These are phyloP conservation scores for Metschnikowia dekortorum DNA, from an alignment of 805 yeast genomes.

Conservation along the genomic window DNA sequence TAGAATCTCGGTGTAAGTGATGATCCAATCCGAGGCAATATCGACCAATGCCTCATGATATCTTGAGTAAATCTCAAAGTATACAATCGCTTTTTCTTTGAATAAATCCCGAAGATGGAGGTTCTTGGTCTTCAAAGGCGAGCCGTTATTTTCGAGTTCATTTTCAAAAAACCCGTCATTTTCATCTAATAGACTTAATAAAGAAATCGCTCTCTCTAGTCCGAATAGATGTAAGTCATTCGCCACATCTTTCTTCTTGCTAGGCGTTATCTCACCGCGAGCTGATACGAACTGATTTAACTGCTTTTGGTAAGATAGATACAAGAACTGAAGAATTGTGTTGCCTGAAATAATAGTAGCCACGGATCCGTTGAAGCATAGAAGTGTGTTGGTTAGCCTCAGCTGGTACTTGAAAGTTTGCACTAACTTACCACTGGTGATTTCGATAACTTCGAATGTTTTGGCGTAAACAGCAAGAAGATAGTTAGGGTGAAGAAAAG, in stretches of 20 bases:
- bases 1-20: slow-evolving; percentile 31
- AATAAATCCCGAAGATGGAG: slow-evolving; percentile 33
- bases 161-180: slow-evolving; percentile 24
- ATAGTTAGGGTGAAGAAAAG: slow-evolving; percentile 31
- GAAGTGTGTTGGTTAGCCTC: slow-evolving; percentile 21
- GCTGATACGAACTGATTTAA: slow-evolving; percentile 32
- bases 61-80: slow-evolving; percentile 30
- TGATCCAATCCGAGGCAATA: slow-evolving; percentile 39
- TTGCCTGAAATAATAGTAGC: slow-evolving; percentile 23
- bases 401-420: slow-evolving; percentile 33
- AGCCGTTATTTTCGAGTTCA: slow-evolving; percentile 3
- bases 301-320: slow-evolving; percentile 28
- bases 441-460: slow-evolving; percentile 32
- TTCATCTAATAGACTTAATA: slow-evolving; percentile 24
- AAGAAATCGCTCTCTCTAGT: slow-evolving; percentile 29
- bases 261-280: slow-evolving; percentile 10
- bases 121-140: slow-evolving; percentile 26
- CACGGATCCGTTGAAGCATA: slow-evolving; percentile 10
- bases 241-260: slow-evolving; percentile 20
- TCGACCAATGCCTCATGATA: slow-evolving; percentile 39
- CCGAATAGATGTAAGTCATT: slow-evolving; percentile 31
- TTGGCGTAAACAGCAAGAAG: slow-evolving; percentile 28
- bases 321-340: slow-evolving; percentile 29
- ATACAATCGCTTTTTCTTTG: slow-evolving; percentile 27
- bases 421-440: slow-evolving; percentile 30